These are phyloP conservation scores for Globomyces pollinis-pini DNA, from an alignment of 192 early-diverging fungal genomes.

Conservation along the genomic window DNA sequence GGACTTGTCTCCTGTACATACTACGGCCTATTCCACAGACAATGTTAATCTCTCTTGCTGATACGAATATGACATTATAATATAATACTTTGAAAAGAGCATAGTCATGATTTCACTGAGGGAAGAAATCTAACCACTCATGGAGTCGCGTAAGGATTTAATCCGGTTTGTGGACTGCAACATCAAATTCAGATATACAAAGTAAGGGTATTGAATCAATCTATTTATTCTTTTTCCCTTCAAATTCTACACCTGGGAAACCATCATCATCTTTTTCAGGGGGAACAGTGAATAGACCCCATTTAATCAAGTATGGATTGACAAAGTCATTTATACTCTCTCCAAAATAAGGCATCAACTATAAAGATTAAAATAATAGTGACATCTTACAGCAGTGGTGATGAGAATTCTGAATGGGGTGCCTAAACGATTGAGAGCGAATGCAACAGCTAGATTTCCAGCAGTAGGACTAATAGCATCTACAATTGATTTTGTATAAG, in stretches of 20 bases:
- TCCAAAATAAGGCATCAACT: slow-evolving; percentile 1
- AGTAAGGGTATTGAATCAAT: background rate
- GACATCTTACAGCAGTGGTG: too few species aligned
- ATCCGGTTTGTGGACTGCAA: too few species aligned
- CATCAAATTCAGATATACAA: too few species aligned
- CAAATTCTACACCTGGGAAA: background rate
- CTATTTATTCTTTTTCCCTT: background rate
- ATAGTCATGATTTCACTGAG: too few species aligned
- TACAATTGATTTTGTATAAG: background rate
- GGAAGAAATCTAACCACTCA: too few species aligned
- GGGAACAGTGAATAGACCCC: background rate
- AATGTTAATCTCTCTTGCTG: too few species aligned
- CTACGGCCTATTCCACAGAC: too few species aligned
- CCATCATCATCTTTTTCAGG: background rate
- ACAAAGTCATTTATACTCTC: background rate
- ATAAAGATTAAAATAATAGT: too few species aligned
- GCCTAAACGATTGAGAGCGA: slow-evolving; percentile 4
- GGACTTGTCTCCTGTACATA: slow-evolving; percentile 37
- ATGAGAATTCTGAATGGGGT: background rate
- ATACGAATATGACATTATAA: too few species aligned
- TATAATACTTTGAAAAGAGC: too few species aligned
- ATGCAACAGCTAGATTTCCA: slow-evolving; percentile 1
- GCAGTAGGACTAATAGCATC: background rate
- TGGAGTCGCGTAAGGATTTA: too few species aligned
- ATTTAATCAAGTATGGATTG: background rate